These are phyloP conservation scores for Albugo candida DNA, from an alignment of 352 stramenopile genomes.

Conservation along the genomic window DNA sequence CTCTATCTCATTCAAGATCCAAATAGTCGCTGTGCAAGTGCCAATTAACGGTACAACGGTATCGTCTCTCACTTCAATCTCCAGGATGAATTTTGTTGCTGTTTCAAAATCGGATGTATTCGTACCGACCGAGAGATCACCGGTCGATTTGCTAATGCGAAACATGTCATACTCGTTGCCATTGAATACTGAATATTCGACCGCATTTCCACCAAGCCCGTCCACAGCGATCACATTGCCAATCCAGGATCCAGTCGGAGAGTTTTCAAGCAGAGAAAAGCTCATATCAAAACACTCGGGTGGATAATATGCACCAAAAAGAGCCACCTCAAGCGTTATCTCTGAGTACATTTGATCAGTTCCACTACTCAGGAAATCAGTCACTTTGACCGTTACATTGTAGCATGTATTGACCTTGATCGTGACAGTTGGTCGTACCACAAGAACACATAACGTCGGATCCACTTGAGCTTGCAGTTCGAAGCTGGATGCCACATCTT, in stretches of 20 bases:
- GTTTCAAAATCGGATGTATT: conserved; percentile 27
- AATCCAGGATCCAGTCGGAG: conserved; percentile 12
- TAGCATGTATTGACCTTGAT: conserved; percentile 7
- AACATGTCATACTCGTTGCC: conserved; percentile 23
- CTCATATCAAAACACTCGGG: conserved; percentile 13
- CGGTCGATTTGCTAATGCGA: conserved; percentile 21
- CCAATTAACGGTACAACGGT: conserved; percentile 14
- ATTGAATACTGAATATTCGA: conserved; percentile 19
- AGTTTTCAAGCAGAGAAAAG: conserved; percentile 26
- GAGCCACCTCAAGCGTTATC: conserved; percentile 10
- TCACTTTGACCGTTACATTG: conserved; percentile 10
- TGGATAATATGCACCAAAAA: conserved; percentile 6
- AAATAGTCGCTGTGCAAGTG: conserved; percentile 15
- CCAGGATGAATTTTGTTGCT: conserved; percentile 14
- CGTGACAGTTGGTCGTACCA: conserved; percentile 1
- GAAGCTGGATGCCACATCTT: conserved; percentile 15
- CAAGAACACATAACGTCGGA: conserved; percentile 10
- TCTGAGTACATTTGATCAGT: conserved; percentile 18
- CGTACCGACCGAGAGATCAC: conserved; percentile 16
- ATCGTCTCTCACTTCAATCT: conserved; percentile 25
- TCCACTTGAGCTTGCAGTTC: conserved; percentile 10
- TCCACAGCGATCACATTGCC: conserved; percentile 15
- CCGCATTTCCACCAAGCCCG: conserved; percentile 13
- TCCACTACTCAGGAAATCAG: conserved; percentile 10
- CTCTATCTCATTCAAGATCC: conserved; percentile 28